A percentile compares a stretch with the other conserved stretches of the same genome.
These are phyloP conservation scores for Perkinsus olseni DNA, from an alignment of 169 alveolate species.

Conservation along the genomic window DNA sequence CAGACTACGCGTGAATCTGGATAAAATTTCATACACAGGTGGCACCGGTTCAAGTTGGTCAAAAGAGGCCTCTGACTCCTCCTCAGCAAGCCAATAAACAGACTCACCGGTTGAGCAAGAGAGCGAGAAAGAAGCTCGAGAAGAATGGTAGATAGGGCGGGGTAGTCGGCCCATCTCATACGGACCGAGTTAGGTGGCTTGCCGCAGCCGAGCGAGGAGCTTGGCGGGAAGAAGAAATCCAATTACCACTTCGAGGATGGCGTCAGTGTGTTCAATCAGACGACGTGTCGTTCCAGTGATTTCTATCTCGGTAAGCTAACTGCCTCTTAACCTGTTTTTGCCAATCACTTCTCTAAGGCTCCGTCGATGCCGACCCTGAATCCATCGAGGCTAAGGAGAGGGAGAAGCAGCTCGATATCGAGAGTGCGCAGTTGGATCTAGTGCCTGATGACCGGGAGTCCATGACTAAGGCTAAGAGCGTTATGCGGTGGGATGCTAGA, in stretches of 20 bases:
- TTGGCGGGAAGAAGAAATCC: not conserved
- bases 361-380: not conserved
- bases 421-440: not conserved
- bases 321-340: too few species aligned
- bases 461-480: not conserved
- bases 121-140: not conserved
- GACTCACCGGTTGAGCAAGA: not conserved
- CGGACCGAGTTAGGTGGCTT: not conserved
- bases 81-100: not conserved
- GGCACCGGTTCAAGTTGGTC: not conserved
- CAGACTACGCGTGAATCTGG: too few species aligned
- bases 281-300: not conserved
- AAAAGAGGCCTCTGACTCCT: not conserved
- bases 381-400: slow-evolving; percentile 5
- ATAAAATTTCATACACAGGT: too few species aligned
- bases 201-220: not conserved
- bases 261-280: not conserved
- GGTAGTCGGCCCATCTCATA: not conserved
- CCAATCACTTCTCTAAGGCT: not conserved
- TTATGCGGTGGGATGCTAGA: slow-evolving; percentile 25
- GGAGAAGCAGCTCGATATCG: not conserved
- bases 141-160: not conserved
- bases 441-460: not conserved
- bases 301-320: not conserved
- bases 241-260: not conserved